A percentile compares a stretch with the other conserved stretches of the same genome.
These are phyloP conservation scores for Fusarium phyllophilum DNA, from an alignment of 2,329 filamentous ascomycete species.

Conservation along the genomic window DNA sequence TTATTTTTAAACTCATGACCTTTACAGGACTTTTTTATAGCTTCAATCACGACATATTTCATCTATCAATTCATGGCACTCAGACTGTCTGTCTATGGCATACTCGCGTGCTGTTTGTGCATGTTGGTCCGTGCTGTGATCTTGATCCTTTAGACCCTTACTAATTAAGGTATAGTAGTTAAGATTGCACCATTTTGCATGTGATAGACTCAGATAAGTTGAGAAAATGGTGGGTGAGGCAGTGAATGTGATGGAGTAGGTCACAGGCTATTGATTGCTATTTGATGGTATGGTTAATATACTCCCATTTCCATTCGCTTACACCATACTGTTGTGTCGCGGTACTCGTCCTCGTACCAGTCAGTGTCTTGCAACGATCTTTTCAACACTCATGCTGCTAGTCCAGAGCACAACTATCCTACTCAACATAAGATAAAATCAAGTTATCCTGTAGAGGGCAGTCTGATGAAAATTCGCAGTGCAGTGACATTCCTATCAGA, in stretches of 20 bases:
- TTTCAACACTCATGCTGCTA: not conserved
- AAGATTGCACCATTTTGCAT: constrained; percentile 13
- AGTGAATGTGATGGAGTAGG: not conserved
- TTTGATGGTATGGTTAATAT: not conserved
- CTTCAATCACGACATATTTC: not conserved
- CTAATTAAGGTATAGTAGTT: not conserved
- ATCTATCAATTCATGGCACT: not conserved
- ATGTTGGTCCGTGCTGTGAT: constrained; percentile 12
- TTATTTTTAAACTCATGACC: not conserved
- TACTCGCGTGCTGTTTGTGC: not conserved
- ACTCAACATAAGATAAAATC: not conserved
- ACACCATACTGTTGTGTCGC: too few species aligned
- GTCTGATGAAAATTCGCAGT: not conserved
- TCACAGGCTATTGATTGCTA: not conserved
- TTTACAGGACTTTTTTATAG: not conserved
- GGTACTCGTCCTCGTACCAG: not conserved
- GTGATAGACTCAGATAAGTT: not conserved
- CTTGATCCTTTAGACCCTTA: not conserved
- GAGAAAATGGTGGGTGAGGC: not conserved
- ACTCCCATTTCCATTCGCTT: not conserved
- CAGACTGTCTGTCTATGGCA: not conserved
- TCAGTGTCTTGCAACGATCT: not conserved
- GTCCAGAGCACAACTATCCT: not conserved
- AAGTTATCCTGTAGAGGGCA: not conserved
- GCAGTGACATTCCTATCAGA: not conserved